Base-by-base conservation (phyloP, 1,139 yeast species). In the Geotrichum macrosporum region DNA sequence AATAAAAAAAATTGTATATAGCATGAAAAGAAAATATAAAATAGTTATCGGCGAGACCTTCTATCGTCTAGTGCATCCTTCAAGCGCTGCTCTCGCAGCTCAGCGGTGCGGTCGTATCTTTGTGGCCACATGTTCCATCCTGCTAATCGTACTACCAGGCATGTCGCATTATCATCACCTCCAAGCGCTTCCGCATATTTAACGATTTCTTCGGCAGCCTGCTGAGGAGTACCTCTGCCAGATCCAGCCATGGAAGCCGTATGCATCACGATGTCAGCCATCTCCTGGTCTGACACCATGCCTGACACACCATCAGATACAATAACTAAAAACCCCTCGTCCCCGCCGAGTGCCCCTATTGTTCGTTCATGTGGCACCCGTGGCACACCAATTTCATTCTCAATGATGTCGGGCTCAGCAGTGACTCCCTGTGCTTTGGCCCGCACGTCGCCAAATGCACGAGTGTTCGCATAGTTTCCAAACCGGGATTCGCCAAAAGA, bases 81-180 rank as follows among this genome's bases (percentile, higher is more conserved):
- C 65, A 89, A 72, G 57, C 87, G 73, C 50, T 82, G 81, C 62
- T 84, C 95, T 55, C 97, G 74, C 46, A 80, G 66, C 43, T 75
- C 78, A 1, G 95, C 96, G 0, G 96, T 87, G 42, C 95, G 70
- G 67, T 92, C 97, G 12, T 71, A 59, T 51, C 76, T 68, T 29
- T 56, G 52, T 4, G 92, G 92, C 96, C 97, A 92, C 48, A 78
- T 75, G 10, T 95, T 96, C 98, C 98, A 92, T 5, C 96, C 96
- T 35, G 77, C 75, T 48, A 92, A 69, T 48, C 95, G 71, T 3
- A 92, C 67, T 10, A 92, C 87, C 54, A 84, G 60, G 61, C 96
- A 87, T 0, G 96, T 87, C 10, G 97, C 94, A 66, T 92, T 92
- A 64, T 92, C 98, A 58, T 86, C 92, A 3, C 95, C 94, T 8